Evolutionary conservation across 306 rosid species (phyloP).

Genomic region (Trichosanthes truncata): DNA sequence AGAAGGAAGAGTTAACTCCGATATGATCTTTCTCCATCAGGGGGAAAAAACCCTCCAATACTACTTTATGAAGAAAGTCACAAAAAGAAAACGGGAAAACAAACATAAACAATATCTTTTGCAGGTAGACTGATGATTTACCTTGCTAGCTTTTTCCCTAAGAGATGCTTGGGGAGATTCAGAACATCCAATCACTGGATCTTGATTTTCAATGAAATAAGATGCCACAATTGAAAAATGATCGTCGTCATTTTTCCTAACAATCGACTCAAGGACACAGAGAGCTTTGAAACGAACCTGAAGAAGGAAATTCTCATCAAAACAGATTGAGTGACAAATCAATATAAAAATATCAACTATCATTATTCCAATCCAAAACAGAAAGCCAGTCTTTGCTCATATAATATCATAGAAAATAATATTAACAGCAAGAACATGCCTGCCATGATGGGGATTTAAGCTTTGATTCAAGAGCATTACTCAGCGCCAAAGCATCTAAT

Average conservation of each 20-base stretch:
- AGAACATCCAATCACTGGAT: constrained; percentile 62
- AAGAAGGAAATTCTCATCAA: constrained; percentile 9
- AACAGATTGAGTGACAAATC: background rate
- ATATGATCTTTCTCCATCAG: background rate
- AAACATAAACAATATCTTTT: background rate
- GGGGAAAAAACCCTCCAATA: background rate
- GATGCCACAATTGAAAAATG: constrained; percentile 51
- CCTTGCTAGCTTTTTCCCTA: constrained; percentile 91
- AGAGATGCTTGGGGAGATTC: constrained; percentile 95
- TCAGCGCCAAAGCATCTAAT: constrained; percentile 69
- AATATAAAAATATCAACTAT: background rate
- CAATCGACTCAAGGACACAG: constrained; percentile 82
- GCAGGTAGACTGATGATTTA: constrained; percentile 10
- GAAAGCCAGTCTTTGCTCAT: background rate
- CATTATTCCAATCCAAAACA: background rate
- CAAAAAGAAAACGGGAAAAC: background rate
- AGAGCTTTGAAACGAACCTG: constrained; percentile 99
- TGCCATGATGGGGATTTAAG: constrained; percentile 96
- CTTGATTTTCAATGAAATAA: constrained; percentile 65
- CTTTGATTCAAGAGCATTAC: constrained; percentile 64
- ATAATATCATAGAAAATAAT: background rate
- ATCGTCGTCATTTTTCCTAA: constrained; percentile 68
- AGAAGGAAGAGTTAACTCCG: background rate
- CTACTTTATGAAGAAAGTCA: background rate
- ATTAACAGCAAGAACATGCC: constrained; percentile 43